Evolutionary conservation across 805 yeast genomes (phyloP), one percentile per base, ranked within the genome.

Genomic region (Pichia cephalocereana): DNA sequence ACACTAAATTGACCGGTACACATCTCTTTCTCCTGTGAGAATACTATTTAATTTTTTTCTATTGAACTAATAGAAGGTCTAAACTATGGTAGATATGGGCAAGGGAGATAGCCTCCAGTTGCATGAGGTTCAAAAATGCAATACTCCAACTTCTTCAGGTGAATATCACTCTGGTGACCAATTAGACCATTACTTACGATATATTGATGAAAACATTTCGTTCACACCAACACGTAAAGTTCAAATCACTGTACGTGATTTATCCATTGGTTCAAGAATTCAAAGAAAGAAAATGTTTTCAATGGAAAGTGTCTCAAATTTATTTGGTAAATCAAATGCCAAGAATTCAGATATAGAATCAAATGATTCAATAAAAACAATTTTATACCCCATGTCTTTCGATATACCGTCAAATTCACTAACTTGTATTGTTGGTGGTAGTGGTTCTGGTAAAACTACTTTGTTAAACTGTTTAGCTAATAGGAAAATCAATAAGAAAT

Each of bases 361-460:
- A 15, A 52, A 49, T 27, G 49, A 45, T 9, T 17, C 46, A 4
- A 37, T 69, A 56, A 69, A 70, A 46, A 59, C 66, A 5, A 68
- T 80, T 28, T 66, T 80, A 4, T 60, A 72, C 36, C 63, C 77
- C 28, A 68, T 86, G 43, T 77, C 85, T 2, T 72, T 85, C 51
- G 79, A 78, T 45, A 68, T 85, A 11, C 75, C 77, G 0, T 62
- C 76, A 14, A 85, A 86, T 17, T 69, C 82, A 10, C 64, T 88
- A 38, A 72, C 87, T 64, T 95, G 95, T 7, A 83, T 87, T 10
- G 75, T 88, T 69, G 96, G 96, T 3, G 91, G 95, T 0, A 83
- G 90, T 0, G 96, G 96, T 0, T 79, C 88, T 4, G 96, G 95
- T 4, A 87, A 88, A 58, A 87, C 96, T 0, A 85, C 96, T 0